Base-by-base conservation (phyloP, 2,329 filamentous ascomycete genomes). In the Aspergillus spinulosporus region DNA sequence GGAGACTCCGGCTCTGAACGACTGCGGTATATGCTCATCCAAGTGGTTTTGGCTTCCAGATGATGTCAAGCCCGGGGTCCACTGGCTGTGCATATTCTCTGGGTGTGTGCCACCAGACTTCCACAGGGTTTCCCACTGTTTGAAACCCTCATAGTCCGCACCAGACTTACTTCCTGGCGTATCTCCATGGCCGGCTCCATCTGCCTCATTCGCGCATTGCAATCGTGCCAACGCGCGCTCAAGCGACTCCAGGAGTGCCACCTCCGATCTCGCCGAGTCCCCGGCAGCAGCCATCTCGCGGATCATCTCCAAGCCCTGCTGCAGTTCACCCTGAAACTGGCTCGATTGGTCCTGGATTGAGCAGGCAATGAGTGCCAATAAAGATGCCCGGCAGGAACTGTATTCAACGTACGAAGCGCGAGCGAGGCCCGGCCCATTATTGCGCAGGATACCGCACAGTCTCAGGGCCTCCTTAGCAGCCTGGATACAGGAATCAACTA, bases 321-420 rank as follows among this genome's bases (percentile, higher is more conserved):
- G 62, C 9, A 73, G 58, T 5, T 59, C 32, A 8, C 60, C 59
- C 1, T 61, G 60, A 14, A 63, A 63, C 5, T 64, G 50, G 29
- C 66, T 64, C 0, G 68, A 67, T 34, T 60, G 52, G 47, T 52
- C 59, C 55, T 68, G 62, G 3, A 73, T 64, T 1, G 68, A 66
- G 40, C 70, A 63, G 11, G 71, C 71, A n/a, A 74, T 68, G 7
- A 74, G 53, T 0, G 71, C 72, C 2, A 74, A 57, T 5, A 73
- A 54, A 2, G 72, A 64, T 3, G 70, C 71, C 9, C 72, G 65
- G 49, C 72, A 74, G 2, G 69, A 68, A 51, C 68, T 73, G 57
- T 69, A 74, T 37, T 74, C 72, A 21, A 68, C 66, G 42, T 73
- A 74, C 1, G 68, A 72, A 1, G 70, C 65, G 49, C 69, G 61